Evolutionary conservation across 345 rosid species (phyloP).

Genomic region (Hirschfeldia incana): DNA sequence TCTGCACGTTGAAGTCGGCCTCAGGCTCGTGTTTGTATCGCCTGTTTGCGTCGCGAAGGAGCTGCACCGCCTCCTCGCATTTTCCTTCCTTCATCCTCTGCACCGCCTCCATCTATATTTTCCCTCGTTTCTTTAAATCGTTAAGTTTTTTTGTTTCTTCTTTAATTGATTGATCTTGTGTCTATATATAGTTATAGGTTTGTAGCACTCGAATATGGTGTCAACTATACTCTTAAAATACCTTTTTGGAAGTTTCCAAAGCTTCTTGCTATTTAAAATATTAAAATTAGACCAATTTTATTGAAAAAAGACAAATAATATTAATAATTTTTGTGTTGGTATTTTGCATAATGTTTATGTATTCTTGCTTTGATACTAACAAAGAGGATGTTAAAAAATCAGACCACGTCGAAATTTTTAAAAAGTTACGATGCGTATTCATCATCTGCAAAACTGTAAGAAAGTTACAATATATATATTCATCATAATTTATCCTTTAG

Average conservation of each 20-base stretch:
- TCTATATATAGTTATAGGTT: not conserved
- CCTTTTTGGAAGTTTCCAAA: not conserved
- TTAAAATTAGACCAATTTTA: too few relatives aligned
- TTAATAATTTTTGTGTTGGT: not conserved
- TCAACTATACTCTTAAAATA: not conserved
- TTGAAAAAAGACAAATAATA: not conserved
- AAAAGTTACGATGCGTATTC: not conserved
- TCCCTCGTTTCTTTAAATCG: not conserved
- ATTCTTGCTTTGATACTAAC: not conserved
- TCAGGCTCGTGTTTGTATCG: constrained; percentile 44
- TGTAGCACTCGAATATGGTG: not conserved
- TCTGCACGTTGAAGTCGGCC: constrained; percentile 51
- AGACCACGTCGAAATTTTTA: not conserved
- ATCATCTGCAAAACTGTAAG: too few relatives aligned
- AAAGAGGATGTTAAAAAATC: not conserved
- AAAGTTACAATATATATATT: not conserved
- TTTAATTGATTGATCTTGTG: not conserved
- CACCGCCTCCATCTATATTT: constrained; percentile 55
- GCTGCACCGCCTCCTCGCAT: constrained; percentile 47
- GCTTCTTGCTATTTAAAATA: not conserved
- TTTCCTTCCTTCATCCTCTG: constrained; percentile 47
- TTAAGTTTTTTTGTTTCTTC: not conserved
- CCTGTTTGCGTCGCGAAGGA: constrained; percentile 38
- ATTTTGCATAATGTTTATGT: not conserved
- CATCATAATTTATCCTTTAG: not conserved